These are phyloP conservation scores for Apiospora malaysiana DNA, from an alignment of 2,329 filamentous ascomycete genomes.

Conservation along the genomic window DNA sequence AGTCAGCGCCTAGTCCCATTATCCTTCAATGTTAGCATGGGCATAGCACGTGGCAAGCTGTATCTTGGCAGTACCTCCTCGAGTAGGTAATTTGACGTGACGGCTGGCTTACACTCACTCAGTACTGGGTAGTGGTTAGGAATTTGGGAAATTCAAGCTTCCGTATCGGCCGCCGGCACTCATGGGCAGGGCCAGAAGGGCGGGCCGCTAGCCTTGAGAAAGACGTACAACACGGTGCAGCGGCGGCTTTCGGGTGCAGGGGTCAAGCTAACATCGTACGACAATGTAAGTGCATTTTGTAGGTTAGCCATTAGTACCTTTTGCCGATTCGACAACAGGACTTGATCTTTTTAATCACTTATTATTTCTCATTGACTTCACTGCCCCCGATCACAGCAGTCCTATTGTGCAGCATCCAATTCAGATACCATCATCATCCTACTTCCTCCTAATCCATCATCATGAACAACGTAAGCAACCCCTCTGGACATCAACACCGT, in stretches of 20 bases:
- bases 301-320: constrained; percentile 4
- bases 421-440: neutral
- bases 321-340: neutral
- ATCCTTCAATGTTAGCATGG: neutral
- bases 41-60: constrained; percentile 1
- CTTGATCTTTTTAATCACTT: neutral
- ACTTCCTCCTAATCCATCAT: neutral
- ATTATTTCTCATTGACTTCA: constrained; percentile 16
- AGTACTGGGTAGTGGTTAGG: neutral
- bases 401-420: neutral
- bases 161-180: constrained; percentile 14
- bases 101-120: neutral
- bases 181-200: neutral
- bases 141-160: neutral
- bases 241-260: constrained; percentile 15
- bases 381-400: neutral
- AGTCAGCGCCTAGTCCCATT: neutral
- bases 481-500: neutral
- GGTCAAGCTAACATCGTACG: constrained; percentile 7
- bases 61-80: neutral
- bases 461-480: constrained; percentile 29
- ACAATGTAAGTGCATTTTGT: constrained; percentile 13
- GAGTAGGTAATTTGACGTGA: neutral
- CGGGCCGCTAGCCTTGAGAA: constrained; percentile 4
- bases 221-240: neutral